phyloP scores from a whole-genome alignment of 805 yeast species.

The Candida stauntonica region DNA sequence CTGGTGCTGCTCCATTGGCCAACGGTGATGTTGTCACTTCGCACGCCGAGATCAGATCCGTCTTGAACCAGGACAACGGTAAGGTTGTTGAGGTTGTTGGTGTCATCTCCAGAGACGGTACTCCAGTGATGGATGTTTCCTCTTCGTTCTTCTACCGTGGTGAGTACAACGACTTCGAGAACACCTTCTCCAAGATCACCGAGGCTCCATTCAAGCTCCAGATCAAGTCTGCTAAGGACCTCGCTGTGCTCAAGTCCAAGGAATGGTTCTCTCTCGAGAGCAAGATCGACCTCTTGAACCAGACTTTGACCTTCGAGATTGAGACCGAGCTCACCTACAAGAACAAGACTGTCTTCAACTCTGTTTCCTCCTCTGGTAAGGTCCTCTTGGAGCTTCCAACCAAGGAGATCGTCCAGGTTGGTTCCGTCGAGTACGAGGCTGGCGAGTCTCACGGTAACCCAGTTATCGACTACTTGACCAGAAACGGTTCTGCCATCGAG shows the following conservation, averaged over 20 bases:
- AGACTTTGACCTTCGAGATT: constrained; percentile 84
- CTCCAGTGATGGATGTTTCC: constrained; percentile 87
- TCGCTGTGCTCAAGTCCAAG: constrained; percentile 89
- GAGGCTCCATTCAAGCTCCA: constrained; percentile 85
- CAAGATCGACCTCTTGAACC: constrained; percentile 64
- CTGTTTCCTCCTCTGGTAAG: constrained; percentile 80
- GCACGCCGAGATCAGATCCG: constrained; percentile 80
- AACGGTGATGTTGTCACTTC: constrained; percentile 84
- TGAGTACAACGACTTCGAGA: constrained; percentile 76
- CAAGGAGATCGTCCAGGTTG: constrained; percentile 81
- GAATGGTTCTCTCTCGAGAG: constrained; percentile 94
- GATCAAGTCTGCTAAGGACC: constrained; percentile 74
- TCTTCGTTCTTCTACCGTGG: constrained; percentile 98
- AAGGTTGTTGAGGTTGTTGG: constrained; percentile 96
- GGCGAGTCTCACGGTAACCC: constrained; percentile 96
- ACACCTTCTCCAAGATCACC: constrained; percentile 82
- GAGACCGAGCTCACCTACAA: constrained; percentile 81
- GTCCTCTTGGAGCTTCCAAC: constrained; percentile 87
- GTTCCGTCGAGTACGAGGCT: constrained; percentile 81
- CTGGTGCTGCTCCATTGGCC: constrained; percentile 86
- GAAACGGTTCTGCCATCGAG: constrained; percentile 92
- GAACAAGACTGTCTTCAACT: constrained; percentile 67
- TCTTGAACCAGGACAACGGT: constrained; percentile 87
- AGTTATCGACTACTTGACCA: constrained; percentile 84
- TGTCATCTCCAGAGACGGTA: constrained; percentile 67